phyloP scores from a whole-genome alignment of 345 rosid species.

The Balakata baccata region DNA sequence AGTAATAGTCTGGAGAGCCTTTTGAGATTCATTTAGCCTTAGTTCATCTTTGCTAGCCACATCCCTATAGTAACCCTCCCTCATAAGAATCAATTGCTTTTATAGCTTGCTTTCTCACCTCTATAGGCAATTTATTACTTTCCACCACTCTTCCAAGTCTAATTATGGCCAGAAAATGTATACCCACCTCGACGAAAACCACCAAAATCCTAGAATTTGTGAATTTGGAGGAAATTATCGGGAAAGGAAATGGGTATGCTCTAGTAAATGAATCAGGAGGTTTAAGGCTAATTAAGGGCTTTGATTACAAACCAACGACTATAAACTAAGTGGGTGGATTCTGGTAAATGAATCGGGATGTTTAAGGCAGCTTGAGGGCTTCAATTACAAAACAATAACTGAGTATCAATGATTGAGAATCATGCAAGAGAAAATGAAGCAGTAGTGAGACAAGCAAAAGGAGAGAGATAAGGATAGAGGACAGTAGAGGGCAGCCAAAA shows the following conservation, averaged over 20 bases:
- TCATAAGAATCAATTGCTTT: slow-evolving; percentile 71
- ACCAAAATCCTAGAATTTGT: slow-evolving; percentile 27
- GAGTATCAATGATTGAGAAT: too few species aligned
- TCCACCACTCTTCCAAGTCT: slow-evolving; percentile 61
- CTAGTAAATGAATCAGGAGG: slow-evolving; percentile 34
- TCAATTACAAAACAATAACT: too few species aligned
- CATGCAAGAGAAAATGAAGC: too few species aligned
- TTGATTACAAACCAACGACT: background rate
- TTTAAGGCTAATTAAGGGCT: slow-evolving; percentile 34
- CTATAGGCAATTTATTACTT: slow-evolving; percentile 69
- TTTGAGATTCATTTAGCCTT: slow-evolving; percentile 73
- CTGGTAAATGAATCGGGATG: too few species aligned
- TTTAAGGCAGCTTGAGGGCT: too few species aligned
- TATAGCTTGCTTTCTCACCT: slow-evolving; percentile 81
- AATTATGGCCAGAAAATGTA: slow-evolving; percentile 42
- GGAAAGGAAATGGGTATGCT: slow-evolving; percentile 17
- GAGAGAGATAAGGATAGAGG: too few species aligned
- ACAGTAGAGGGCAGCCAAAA: too few species aligned
- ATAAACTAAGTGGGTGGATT: too few species aligned
- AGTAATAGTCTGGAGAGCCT: slow-evolving; percentile 88
- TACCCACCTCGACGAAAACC: slow-evolving; percentile 38
- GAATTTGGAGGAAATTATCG: slow-evolving; percentile 20
- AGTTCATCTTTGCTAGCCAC: slow-evolving; percentile 80
- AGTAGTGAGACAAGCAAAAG: background rate
- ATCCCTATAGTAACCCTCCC: slow-evolving; percentile 83